Conservation (phyloP, 345 rosid genomes). For the Populus pruinosa region DNA sequence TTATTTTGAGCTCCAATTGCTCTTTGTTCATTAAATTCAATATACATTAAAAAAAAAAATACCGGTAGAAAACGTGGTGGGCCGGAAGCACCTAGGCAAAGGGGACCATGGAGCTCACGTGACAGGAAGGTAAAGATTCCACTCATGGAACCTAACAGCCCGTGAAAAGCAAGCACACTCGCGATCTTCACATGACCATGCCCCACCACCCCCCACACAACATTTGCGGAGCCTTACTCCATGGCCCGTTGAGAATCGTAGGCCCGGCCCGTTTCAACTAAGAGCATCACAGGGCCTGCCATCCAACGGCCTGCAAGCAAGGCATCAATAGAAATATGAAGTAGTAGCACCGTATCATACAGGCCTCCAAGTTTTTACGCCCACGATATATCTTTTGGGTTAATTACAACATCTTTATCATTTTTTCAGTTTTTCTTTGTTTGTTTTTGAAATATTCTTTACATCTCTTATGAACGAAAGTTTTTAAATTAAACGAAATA, state of each 20-base stretch:
- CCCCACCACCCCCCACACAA: background rate
- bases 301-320: background rate
- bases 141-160: background rate
- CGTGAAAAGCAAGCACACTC: constrained; percentile 10
- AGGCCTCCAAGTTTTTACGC: no score
- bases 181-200: constrained; percentile 6
- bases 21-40: no score
- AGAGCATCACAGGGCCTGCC: background rate
- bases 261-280: background rate
- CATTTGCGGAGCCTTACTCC: background rate
- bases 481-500: no score
- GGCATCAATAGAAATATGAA: background rate
- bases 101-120: constrained; percentile 9
- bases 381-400: no score
- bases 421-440: no score
- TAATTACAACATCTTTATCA: no score
- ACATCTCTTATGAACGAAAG: no score
- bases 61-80: background rate
- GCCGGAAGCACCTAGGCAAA: background rate
- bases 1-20: no score
- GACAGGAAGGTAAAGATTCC: background rate
- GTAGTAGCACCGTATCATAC: background rate
- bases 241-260: background rate
- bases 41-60: no score
- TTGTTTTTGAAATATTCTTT: no score